Evolutionary conservation across 116 monocot species (phyloP).

Genomic region (Trichopus zeylanicus): DNA sequence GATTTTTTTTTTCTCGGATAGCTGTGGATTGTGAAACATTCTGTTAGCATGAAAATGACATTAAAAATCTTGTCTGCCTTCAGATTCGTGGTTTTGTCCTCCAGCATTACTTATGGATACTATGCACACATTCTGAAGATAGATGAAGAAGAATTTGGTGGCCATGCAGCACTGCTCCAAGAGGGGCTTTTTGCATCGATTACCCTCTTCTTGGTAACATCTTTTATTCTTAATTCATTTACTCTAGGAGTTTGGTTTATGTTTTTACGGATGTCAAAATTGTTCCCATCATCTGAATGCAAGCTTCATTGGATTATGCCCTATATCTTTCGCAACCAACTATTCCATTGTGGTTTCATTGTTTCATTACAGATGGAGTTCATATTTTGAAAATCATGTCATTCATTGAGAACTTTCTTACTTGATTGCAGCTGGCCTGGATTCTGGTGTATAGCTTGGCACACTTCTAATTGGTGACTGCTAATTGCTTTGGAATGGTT

Average conservation of each 20-base stretch:
- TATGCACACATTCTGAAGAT: conserved; percentile 68
- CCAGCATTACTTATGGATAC: conserved; percentile 66
- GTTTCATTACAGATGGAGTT: background rate
- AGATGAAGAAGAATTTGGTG: conserved; percentile 93
- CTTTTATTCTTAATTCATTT: background rate
- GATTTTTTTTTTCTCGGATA: no score
- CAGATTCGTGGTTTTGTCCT: conserved; percentile 83
- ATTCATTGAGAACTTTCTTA: no score
- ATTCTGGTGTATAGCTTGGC: conserved; percentile 78
- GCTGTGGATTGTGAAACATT: no score
- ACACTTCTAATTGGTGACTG: conserved; percentile 33
- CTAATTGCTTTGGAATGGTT: background rate
- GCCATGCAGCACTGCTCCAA: conserved; percentile 79
- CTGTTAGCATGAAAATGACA: no score
- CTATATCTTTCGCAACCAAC: no score
- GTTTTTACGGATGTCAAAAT: no score
- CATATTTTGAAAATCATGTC: background rate
- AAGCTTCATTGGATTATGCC: no score
- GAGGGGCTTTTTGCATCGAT: conserved; percentile 96
- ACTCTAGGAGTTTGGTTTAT: no score
- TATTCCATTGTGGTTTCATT: background rate
- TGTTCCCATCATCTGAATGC: no score
- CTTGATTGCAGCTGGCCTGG: conserved; percentile 66
- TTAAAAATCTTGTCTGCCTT: background rate
- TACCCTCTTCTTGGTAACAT: conserved; percentile 76